Conservation (phyloP, 495 filamentous ascomycete species). For the Aspergillus mulundensis region DNA sequence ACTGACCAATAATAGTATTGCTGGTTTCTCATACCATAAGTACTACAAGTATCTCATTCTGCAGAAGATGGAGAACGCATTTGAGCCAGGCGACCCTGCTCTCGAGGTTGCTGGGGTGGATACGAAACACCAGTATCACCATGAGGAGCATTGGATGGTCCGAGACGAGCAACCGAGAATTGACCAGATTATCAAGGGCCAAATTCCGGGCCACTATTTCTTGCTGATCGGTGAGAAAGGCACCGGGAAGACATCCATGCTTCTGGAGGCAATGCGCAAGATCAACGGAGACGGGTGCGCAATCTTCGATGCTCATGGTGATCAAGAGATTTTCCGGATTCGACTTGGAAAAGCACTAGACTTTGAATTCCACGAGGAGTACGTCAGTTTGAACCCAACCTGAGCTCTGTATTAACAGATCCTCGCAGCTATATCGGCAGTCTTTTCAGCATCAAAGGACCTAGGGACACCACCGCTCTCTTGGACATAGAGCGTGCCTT, state of each 20-base stretch:
- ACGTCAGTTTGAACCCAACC: conserved; percentile 11
- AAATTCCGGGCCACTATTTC: conserved; percentile 74
- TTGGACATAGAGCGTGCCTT: conserved; percentile 94
- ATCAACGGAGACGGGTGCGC: conserved; percentile 79
- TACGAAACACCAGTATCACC: conserved; percentile 46
- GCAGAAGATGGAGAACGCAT: conserved; percentile 90
- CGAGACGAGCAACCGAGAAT: conserved; percentile 77
- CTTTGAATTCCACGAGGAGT: conserved; percentile 79
- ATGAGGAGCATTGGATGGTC: conserved; percentile 74
- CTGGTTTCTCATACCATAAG: conserved; percentile 78
- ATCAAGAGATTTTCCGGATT: conserved; percentile 91
- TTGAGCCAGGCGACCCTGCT: conserved; percentile 85
- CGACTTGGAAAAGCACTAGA: conserved; percentile 89
- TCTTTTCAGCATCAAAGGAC: conserved; percentile 90
- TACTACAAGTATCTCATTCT: conserved; percentile 89
- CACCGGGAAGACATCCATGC: conserved; percentile 92
- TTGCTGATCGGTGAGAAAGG: conserved; percentile 95
- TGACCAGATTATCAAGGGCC: conserved; percentile 71
- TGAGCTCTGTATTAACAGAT: conserved; percentile 14
- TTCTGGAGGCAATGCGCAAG: conserved; percentile 89
- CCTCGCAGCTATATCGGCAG: conserved; percentile 82
- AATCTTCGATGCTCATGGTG: conserved; percentile 94
- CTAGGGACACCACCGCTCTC: conserved; percentile 82
- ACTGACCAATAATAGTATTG: conserved; percentile 45
- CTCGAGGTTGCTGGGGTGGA: conserved; percentile 79